A percentile compares a stretch with the other conserved stretches of the same genome.
Evolutionary conservation across 768 basidiomycete genomes (phyloP).

Genomic region (Tylopilus rubrobrunneus): DNA sequence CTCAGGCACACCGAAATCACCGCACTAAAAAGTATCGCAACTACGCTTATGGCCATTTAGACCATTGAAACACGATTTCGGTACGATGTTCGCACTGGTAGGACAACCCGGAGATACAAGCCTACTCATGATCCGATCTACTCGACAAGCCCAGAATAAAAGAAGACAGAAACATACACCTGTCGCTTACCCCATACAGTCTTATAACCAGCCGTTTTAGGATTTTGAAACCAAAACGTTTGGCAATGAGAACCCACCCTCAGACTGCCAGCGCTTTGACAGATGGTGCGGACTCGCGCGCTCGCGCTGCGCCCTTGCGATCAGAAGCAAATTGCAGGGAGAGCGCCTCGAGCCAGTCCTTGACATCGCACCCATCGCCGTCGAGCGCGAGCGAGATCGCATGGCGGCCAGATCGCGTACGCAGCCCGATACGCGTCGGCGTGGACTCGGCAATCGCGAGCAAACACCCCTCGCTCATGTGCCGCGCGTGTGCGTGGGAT

Average conservation of each 20-base stretch:
- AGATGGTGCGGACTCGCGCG: too few species aligned
- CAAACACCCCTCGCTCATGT: conserved; percentile 21
- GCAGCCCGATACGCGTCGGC: conserved; percentile 14
- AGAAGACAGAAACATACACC: background rate
- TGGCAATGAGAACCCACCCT: background rate
- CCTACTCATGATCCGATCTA: background rate
- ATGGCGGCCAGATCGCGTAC: background rate
- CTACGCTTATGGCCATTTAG: background rate
- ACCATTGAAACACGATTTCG: background rate
- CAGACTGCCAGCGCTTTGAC: background rate
- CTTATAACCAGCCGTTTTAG: too few species aligned
- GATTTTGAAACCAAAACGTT: too few species aligned
- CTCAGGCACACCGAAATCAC: background rate
- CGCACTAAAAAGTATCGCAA: background rate
- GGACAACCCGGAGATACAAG: background rate
- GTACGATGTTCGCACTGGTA: background rate
- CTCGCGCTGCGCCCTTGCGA: background rate
- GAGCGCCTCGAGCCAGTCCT: conserved; percentile 20
- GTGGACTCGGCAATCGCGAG: conserved; percentile 12
- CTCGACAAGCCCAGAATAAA: background rate
- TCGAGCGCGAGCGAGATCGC: conserved; percentile 9
- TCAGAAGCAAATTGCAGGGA: conserved; percentile 10
- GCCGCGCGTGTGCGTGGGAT: conserved; percentile 6
- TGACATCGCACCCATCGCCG: background rate
- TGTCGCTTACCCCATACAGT: background rate